A percentile compares a stretch with the other conserved stretches of the same genome.
These are phyloP conservation scores for Marasmius sp. DNA, from an alignment of 1,284 basidiomycete genomes.

Conservation along the genomic window DNA sequence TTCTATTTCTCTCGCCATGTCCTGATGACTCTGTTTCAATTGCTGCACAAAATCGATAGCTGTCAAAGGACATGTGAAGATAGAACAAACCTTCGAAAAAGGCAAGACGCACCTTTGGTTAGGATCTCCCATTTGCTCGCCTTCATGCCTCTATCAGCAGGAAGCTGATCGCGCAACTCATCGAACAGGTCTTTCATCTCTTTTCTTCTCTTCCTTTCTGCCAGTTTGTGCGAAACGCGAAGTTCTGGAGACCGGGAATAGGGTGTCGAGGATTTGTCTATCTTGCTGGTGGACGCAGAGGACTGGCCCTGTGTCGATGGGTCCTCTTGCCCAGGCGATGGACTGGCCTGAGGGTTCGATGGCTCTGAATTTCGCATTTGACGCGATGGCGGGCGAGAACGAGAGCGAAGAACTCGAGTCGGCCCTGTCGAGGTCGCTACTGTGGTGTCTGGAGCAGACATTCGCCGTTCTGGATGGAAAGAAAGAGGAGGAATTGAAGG, in stretches of 20 bases:
- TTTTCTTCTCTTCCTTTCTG: conserved; percentile 91
- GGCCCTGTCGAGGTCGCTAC: conserved; percentile 33
- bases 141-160: conserved; percentile 90
- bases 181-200: conserved; percentile 98
- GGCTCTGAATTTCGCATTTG: conserved; percentile 45
- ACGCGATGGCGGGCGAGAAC: conserved; percentile 72
- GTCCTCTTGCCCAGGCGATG: conserved; percentile 41
- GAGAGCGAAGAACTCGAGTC: conserved; percentile 57
- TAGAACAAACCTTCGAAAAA: neutral
- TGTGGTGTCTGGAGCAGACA: conserved; percentile 64
- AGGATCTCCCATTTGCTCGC: conserved; percentile 97
- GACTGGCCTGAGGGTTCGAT: conserved; percentile 29
- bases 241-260: conserved; percentile 94
- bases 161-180: conserved; percentile 87
- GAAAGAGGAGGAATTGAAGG: conserved; percentile 56
- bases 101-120: conserved; percentile 71
- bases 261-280: conserved; percentile 65
- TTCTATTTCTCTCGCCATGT: conserved; percentile 78
- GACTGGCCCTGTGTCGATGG: conserved; percentile 31
- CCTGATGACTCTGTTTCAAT: conserved; percentile 73
- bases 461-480: conserved; percentile 64
- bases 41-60: conserved; percentile 86
- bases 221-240: conserved; percentile 90
- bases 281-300: conserved; percentile 29
- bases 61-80: conserved; percentile 26